Evolutionary conservation across 495 filamentous ascomycete species (phyloP), one percentile per base, ranked within the genome.

Genomic region (Pyrenula massariospora): DNA sequence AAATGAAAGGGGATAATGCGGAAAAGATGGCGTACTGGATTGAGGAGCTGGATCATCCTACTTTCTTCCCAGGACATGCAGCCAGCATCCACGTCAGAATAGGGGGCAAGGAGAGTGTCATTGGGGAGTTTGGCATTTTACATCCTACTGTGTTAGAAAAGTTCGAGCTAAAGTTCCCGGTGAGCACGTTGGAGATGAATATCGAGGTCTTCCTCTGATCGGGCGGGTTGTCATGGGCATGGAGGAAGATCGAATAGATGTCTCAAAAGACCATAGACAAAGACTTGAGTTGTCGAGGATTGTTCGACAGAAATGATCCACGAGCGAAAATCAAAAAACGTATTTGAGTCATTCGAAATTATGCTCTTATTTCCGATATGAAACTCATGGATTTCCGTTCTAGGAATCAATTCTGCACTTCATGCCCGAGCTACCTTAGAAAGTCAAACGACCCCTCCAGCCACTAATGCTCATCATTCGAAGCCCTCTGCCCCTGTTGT

Each of bases 181-280:
- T 93, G 68, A 96, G 89, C 72, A 88, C 87, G n/a, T 69, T 99
- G 63, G 94, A 97, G 77, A 74, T 99, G 58, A 93, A 97, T 65
- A 82, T 99, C 20, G 94, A 96, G 72, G 83, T 89, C 58, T 97
- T 98, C 81, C 76, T 98, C 65, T 98, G 61, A 65, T 8, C n/a
- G n/a, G n/a, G n/a, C n/a, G n/a, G n/a, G n/a, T n/a, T n/a, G n/a
- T n/a, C n/a, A n/a, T n/a, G n/a, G n/a, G n/a, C n/a, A n/a, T n/a
- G n/a, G n/a, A n/a, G n/a, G n/a, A n/a, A n/a, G n/a, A n/a, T n/a
- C n/a, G n/a, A n/a, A n/a, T n/a, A n/a, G n/a, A n/a, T n/a, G n/a
- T n/a, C n/a, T n/a, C n/a, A n/a, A n/a, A n/a, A n/a, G n/a, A n/a
- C n/a, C n/a, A n/a, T n/a, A n/a, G n/a, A n/a, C n/a, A n/a, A n/a